Base-by-base conservation (phyloP, 2,329 filamentous ascomycete genomes). In the Xenoacremonium recifei region DNA sequence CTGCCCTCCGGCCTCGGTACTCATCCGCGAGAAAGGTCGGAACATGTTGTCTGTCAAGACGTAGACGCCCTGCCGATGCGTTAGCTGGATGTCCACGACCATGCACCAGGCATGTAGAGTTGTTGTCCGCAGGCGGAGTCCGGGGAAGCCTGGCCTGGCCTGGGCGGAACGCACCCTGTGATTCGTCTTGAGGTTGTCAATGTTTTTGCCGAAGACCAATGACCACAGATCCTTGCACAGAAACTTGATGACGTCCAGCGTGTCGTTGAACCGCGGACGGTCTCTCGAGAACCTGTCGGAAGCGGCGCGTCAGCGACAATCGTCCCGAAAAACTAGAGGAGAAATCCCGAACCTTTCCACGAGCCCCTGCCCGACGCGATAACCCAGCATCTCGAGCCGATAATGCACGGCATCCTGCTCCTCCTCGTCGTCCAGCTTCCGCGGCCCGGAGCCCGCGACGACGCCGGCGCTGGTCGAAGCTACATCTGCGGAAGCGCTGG, bases 181-280 rank as follows among this genome's bases (percentile, higher is more conserved):
- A 62, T 99, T 99, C 7, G 93, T 99, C 70, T 99, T 99, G 35
- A 99, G 76, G 64, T 99, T 99, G 68, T 99, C 93, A 60, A 99
- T 89, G 66, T 97, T 95, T 69, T 99, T 99, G 63, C 88, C 80
- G 67, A 96, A 99, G 13, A 96, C 80, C 16, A 97, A 76, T 23
- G 83, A 90, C 93, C 93, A 99, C 33, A 99, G 76, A 65, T 99
- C 93, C 72, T 99, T 99, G 79, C 93, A 99, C 37, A 99, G 76
- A 61, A 99, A 97, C 66, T 99, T 99, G 64, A 99, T 99, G 37
- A 91, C 87, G 62, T 97, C 93, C 31, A 99, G 80, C 4, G 91
- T 91, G 57, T 96, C 90, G 48, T 85, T 88, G 62, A 96, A 95
- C 36, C 90, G 87, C 30, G 92, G 89, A 38, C 89, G 79, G 63